A percentile compares a stretch with the other conserved stretches of the same genome.
These are phyloP conservation scores for bread wheat (Triticum aestivum) DNA, from an alignment of 176 grass and related monocot species.

Conservation along the genomic window DNA sequence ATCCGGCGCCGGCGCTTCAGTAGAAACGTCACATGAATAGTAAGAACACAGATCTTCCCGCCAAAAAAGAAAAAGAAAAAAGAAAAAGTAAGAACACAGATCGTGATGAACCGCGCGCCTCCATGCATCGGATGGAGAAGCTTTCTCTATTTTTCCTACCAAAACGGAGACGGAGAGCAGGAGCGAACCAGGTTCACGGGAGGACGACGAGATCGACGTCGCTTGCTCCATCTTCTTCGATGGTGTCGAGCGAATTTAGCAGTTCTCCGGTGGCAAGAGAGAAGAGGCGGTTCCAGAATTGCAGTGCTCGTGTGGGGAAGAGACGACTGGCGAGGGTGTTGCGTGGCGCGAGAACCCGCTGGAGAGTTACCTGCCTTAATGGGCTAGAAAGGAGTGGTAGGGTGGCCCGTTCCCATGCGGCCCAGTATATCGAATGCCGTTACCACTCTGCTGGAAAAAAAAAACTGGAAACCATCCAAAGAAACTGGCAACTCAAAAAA, in stretches of 20 bases:
- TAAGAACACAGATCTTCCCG: neutral
- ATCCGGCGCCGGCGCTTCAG: conserved; percentile 5
- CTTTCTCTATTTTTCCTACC: too few species aligned
- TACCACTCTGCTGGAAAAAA: neutral
- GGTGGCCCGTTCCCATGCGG: neutral
- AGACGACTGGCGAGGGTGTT: neutral
- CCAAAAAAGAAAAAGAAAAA: neutral
- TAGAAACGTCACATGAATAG: neutral
- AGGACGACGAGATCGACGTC: neutral
- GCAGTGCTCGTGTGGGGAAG: neutral
- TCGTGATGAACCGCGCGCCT: neutral
- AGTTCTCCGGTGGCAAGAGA: neutral
- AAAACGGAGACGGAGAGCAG: neutral
- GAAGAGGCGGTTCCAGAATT: neutral
- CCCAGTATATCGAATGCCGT: neutral
- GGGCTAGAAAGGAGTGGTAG: neutral
- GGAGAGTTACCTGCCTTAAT: neutral
- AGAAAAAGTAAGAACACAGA: neutral
- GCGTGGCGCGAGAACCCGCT: neutral
- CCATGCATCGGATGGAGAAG: neutral
- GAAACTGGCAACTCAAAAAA: too few species aligned
- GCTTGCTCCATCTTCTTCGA: neutral
- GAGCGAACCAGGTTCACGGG: neutral
- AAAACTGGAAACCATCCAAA: too few species aligned
- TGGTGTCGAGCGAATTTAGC: neutral